Evolutionary conservation across 371 early-diverging fungal genomes (phyloP).

Genomic region (Saksenaea vasiformis): DNA sequence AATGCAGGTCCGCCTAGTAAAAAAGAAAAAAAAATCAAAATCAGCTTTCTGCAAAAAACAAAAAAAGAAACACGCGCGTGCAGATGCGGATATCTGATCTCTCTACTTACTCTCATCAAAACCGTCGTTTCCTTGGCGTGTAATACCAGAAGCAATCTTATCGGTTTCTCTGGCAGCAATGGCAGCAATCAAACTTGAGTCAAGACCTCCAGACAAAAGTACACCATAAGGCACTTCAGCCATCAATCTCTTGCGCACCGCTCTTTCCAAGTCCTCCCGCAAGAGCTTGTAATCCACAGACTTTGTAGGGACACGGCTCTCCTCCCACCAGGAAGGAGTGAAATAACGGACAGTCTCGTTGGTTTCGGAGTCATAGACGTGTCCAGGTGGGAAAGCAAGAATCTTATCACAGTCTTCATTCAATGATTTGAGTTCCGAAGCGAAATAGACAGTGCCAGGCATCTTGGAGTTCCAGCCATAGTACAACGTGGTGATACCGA

Average conservation of each 20-base stretch:
- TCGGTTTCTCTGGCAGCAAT: constrained; percentile 74
- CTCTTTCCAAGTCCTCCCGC: constrained; percentile 77
- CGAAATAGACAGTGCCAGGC: constrained; percentile 88
- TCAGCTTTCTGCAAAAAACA: not conserved
- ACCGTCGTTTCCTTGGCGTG: constrained; percentile 48
- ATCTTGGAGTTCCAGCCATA: constrained; percentile 83
- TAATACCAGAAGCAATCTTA: constrained; percentile 49
- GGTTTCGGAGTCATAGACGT: constrained; percentile 80
- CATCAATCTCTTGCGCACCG: constrained; percentile 96
- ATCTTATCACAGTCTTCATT: constrained; percentile 95
- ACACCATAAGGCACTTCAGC: constrained; percentile 97
- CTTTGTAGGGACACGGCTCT: constrained; percentile 55
- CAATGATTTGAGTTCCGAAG: constrained; percentile 93
- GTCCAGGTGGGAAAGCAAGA: constrained; percentile 96
- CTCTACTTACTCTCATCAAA: constrained; percentile 68
- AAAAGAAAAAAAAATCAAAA: not conserved
- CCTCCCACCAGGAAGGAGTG: constrained; percentile 86
- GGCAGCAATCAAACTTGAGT: constrained; percentile 91
- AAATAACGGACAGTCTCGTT: constrained; percentile 83
- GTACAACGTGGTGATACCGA: constrained; percentile 97
- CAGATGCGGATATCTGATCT: too few species aligned
- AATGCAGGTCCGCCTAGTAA: constrained; percentile 50
- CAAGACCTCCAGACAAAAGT: constrained; percentile 91
- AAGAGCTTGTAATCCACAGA: constrained; percentile 69
- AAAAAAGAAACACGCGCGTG: too few species aligned